A percentile compares a stretch with the other conserved stretches of the same genome.
phyloP scores from a whole-genome alignment of 2,329 filamentous ascomycete species.

The Sporothrix pseudoabietina region DNA sequence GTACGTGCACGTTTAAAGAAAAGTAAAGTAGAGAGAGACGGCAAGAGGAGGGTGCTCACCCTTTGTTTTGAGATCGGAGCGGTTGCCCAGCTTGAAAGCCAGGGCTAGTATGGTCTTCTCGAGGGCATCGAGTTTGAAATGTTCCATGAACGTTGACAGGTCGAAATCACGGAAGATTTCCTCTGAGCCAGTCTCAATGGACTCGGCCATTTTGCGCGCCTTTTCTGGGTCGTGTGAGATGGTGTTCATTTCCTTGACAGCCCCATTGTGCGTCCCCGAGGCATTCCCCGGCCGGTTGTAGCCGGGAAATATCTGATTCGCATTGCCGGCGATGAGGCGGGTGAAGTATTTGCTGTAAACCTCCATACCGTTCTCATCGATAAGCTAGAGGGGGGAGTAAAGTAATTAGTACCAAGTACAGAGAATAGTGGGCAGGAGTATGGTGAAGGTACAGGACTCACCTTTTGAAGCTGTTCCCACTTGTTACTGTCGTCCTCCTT shows the following conservation, averaged over 20 bases:
- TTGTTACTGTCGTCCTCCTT: slow-evolving; percentile 85
- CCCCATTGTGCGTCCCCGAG: slow-evolving; percentile 73
- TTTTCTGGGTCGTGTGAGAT: slow-evolving; percentile 78
- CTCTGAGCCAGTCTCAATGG: slow-evolving; percentile 85
- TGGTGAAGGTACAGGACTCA: slow-evolving; percentile 47
- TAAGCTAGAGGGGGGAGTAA: slow-evolving; percentile 62
- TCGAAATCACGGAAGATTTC: slow-evolving; percentile 97
- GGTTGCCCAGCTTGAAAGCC: slow-evolving; percentile 81
- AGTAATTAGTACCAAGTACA: not conserved
- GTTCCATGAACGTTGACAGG: slow-evolving; percentile 90
- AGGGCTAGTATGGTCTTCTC: slow-evolving; percentile 85
- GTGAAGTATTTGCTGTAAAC: slow-evolving; percentile 95
- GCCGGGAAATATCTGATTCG: slow-evolving; percentile 84
- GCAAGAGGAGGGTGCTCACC: slow-evolving; percentile 57
- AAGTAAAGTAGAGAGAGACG: slow-evolving; percentile 23
- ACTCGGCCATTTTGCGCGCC: slow-evolving; percentile 87
- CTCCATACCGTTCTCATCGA: slow-evolving; percentile 99
- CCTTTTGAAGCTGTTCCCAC: slow-evolving; percentile 95
- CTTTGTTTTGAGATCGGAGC: slow-evolving; percentile 83
- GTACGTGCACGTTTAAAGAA: not conserved
- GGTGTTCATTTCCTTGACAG: slow-evolving; percentile 86
- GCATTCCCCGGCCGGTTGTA: slow-evolving; percentile 72
- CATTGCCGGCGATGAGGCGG: slow-evolving; percentile 88
- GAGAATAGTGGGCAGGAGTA: not conserved
- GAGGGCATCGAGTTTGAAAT: slow-evolving; percentile 89